These are phyloP conservation scores for Blastocystis sp. DNA, from an alignment of 352 stramenopile genomes.

Conservation along the genomic window DNA sequence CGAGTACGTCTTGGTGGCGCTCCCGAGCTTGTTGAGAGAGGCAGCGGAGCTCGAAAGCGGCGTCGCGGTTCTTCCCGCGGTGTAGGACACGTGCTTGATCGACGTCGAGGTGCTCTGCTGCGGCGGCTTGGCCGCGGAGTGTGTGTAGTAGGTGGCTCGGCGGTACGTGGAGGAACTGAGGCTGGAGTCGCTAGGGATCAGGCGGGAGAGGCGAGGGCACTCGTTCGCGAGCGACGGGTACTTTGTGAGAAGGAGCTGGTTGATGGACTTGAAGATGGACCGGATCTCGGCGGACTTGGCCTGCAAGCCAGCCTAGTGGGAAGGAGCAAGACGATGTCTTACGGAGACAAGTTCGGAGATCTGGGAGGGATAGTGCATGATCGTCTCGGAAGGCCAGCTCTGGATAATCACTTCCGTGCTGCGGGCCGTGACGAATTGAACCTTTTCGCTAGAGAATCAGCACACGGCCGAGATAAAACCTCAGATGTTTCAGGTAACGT, in stretches of 20 bases:
- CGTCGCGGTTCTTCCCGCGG: neutral
- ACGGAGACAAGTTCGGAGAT: neutral
- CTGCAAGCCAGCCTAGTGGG: neutral
- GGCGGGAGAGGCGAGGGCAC: neutral
- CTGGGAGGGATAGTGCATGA: neutral
- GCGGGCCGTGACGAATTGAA: neutral
- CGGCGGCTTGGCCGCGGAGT: neutral
- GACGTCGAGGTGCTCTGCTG: neutral
- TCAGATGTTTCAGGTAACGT: constrained; percentile 38
- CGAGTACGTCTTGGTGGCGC: neutral
- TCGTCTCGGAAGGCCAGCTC: neutral
- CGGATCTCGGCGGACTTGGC: neutral
- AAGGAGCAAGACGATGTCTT: neutral
- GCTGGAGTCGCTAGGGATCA: neutral
- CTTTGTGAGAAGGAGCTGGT: neutral
- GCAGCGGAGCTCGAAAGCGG: neutral
- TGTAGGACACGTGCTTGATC: neutral
- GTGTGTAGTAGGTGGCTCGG: neutral
- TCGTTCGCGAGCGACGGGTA: neutral
- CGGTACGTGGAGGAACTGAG: neutral
- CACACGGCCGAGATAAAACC: neutral
- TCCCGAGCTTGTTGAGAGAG: neutral
- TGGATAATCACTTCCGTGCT: neutral
- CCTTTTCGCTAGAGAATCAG: neutral
- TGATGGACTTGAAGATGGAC: neutral